Evolutionary conservation across 2,329 filamentous ascomycete genomes (phyloP), one percentile per base, ranked within the genome.

Genomic region (Clarireedia homoeocarpa): DNA sequence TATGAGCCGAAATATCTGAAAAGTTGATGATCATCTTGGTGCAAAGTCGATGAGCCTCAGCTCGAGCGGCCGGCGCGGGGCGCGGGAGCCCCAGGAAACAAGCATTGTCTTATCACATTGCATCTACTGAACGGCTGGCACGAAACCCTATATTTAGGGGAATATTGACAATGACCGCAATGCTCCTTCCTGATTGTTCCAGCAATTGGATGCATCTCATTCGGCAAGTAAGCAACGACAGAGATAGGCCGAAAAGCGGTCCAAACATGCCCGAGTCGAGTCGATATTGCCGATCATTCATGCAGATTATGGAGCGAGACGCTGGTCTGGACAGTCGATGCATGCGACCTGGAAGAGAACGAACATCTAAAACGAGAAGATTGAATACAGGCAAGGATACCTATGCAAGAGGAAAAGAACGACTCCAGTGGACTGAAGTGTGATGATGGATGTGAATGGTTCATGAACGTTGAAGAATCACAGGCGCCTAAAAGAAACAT

Each of bases 251-350:
- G 27, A 30, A 30, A 30, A 30, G 10, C 7, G 27, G 27, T 10
- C 27, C 27, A 30, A 30, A 30, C 2, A 30, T 30, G 27, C 27
- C 27, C 27, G 27, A 30, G 27, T 30, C 27, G 27, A 30, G 27
- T 30, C 27, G 27, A 10, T 10, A 30, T 30, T 30, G 27, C 10
- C 17, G 39, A 40, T 15, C 39, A 40, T 17, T 40, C 27, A 30
- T 40, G 39, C 39, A 40, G 6, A 40, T 40, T 9, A 12, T n/a
- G 24, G 40, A 58, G 63, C 65, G 65, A 62, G 61, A 66, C 63
- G 63, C 65, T 57, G 57, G 57, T 52, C 51, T 10, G 46, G 55
- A 39, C 53, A 42, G 27, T 46, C 59, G 26, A 39, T 58, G 58
- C 61, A 59, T 56, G 24, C 48, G 56, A 61, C 52, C 53, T 51